These are phyloP conservation scores for Fusarium devonianum DNA, from an alignment of 2,329 filamentous ascomycete species.

Conservation along the genomic window DNA sequence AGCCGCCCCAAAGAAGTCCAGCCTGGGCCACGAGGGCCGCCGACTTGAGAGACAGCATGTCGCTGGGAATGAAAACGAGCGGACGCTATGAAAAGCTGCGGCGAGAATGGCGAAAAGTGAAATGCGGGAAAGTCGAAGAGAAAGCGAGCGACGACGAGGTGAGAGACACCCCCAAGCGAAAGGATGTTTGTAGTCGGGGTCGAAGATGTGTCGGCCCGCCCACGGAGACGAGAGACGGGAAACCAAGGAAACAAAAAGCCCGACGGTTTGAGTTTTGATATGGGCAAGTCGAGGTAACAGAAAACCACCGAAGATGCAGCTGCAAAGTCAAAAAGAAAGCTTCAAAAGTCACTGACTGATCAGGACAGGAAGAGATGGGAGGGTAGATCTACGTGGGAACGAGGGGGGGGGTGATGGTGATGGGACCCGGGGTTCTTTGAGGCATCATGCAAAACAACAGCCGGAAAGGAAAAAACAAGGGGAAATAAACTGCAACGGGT, in stretches of 20 bases:
- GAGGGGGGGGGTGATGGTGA: slow-evolving; percentile 8
- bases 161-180: slow-evolving; percentile 2
- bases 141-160: slow-evolving; percentile 35
- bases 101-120: not conserved
- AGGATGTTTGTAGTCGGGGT: not conserved
- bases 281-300: no score
- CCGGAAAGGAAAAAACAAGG: not conserved
- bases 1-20: slow-evolving; percentile 22
- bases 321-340: slow-evolving; percentile 2
- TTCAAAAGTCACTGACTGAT: slow-evolving; percentile 6
- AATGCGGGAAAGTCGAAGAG: not conserved
- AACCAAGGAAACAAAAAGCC: not conserved
- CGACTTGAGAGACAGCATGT: not conserved
- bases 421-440: slow-evolving; percentile 20
- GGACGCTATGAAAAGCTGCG: not conserved
- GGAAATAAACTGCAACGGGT: no score
- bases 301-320: no score
- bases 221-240: slow-evolving; percentile 5
- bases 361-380: slow-evolving; percentile 8
- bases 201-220: slow-evolving; percentile 2
- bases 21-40: slow-evolving; percentile 16
- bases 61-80: not conserved
- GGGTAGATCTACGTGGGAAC: slow-evolving; percentile 30
- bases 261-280: no score
- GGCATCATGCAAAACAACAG: not conserved